These are phyloP conservation scores for Pterulicium gracile DNA, from an alignment of 1,284 basidiomycete species.

Conservation along the genomic window DNA sequence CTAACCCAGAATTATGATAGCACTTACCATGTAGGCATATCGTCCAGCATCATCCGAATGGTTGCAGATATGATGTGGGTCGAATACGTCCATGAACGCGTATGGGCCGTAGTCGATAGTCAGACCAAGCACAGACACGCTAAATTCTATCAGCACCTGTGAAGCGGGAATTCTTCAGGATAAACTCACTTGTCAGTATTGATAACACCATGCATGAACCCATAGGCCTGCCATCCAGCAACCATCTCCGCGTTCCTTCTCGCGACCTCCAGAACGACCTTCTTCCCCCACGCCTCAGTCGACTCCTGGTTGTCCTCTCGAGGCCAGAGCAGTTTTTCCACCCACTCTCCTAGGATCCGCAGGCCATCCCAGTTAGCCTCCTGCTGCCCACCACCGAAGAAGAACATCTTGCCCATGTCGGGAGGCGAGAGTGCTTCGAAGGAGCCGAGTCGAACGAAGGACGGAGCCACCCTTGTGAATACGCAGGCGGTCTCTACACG, in stretches of 20 bases:
- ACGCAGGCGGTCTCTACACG: conserved; percentile 72
- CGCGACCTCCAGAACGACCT: conserved; percentile 69
- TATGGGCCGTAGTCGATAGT: conserved; percentile 83
- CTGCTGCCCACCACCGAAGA: conserved; percentile 68
- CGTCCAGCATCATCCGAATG: conserved; percentile 82
- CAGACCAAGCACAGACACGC: conserved; percentile 76
- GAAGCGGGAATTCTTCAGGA: neutral
- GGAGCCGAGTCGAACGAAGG: conserved; percentile 87
- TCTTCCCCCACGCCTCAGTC: conserved; percentile 50
- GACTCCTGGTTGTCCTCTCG: conserved; percentile 23
- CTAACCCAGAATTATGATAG: neutral
- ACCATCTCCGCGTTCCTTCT: conserved; percentile 84
- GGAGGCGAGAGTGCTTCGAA: conserved; percentile 84
- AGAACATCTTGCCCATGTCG: conserved; percentile 37
- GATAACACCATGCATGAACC: conserved; percentile 92
- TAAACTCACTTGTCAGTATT: conserved; percentile 83
- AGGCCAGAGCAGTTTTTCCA: conserved; percentile 32
- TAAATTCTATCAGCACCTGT: conserved; percentile 18
- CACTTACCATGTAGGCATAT: conserved; percentile 54
- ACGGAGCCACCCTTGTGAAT: conserved; percentile 77
- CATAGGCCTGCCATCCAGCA: conserved; percentile 89
- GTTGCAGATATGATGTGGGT: conserved; percentile 85
- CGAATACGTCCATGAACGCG: conserved; percentile 91
- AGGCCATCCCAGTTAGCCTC: conserved; percentile 67
- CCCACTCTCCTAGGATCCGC: conserved; percentile 66